Base-by-base conservation (phyloP, 2,329 filamentous ascomycete genomes). In the Pochonia chlamydosporia region DNA sequence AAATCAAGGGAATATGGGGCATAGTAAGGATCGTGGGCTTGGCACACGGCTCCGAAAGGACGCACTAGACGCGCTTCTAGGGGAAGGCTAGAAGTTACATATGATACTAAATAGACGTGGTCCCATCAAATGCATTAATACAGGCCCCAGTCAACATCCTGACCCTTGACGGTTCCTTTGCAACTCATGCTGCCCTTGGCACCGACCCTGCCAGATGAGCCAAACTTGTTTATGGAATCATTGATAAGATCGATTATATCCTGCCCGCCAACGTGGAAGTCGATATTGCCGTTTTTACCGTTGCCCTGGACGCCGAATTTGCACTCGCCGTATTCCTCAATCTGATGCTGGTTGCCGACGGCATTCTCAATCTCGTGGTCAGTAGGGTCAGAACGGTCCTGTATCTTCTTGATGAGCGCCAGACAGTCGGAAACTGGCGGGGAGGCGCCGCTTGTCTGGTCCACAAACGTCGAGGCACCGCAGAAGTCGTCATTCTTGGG, bases 211-310 rank as follows among this genome's bases (percentile, higher is more conserved):
- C 63, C 63, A 39, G 42, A 47, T 6, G 55, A 50, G 6, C 59
- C 61, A 54, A 61, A 69, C 36, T 50, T 45, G 2, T 48, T 50
- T 21, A 68, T 51, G 0, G 63, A 49, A 3, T 63, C 54, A 31
- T 53, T 59, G 48, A 68, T 64, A 36, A 67, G 52, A 46, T 68
- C 63, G 39, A 67, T 57, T 33, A 66, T 54, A 47, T 69, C 63
- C 55, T 67, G 62, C 14, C 56, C 62, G 44, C 64, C 60, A 10
- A 65, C 52, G n/a, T 58, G 48, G 49, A 64, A 67, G 21, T 58
- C 25, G 23, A 59, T 49, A 43, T 61, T 60, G 24, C 63, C 65
- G 37, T 53, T 49, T 1, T 45, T 52, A 33, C 49, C 47, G 8
- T 43, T 57, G 4, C 51, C 47, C 51, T 65, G 47, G 24, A 68